These are phyloP conservation scores for Ramaria sp. DNA, from an alignment of 768 basidiomycete genomes.

Conservation along the genomic window DNA sequence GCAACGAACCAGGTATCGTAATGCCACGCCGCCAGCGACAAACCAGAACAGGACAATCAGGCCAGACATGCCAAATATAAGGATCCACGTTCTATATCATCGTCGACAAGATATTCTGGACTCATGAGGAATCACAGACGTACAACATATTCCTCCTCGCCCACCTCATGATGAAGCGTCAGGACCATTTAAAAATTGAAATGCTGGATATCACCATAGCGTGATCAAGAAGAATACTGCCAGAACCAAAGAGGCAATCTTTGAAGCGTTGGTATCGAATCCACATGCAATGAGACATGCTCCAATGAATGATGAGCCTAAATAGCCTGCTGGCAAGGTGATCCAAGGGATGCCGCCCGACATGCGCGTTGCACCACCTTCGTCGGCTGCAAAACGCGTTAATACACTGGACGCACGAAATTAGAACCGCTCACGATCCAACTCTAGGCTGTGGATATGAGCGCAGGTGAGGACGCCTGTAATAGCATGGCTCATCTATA, in stretches of 20 bases:
- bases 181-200: neutral
- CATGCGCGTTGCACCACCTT: slow-evolving; percentile 83
- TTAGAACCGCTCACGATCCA: slow-evolving; percentile 56
- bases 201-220: slow-evolving; percentile 44
- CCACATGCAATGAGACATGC: slow-evolving; percentile 81
- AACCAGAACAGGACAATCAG: slow-evolving; percentile 81
- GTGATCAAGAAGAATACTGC: slow-evolving; percentile 83
- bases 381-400: slow-evolving; percentile 46
- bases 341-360: slow-evolving; percentile 75
- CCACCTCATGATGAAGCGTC: slow-evolving; percentile 29
- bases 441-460: slow-evolving; percentile 73
- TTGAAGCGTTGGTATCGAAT: slow-evolving; percentile 82
- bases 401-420: neutral
- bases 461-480: slow-evolving; percentile 76
- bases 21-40: slow-evolving; percentile 57
- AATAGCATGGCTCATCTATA: slow-evolving; percentile 85
- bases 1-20: slow-evolving; percentile 62
- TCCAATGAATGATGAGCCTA: slow-evolving; percentile 80
- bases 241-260: slow-evolving; percentile 68
- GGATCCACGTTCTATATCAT: slow-evolving; percentile 53
- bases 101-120: neutral
- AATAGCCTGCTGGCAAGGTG: slow-evolving; percentile 78
- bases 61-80: slow-evolving; percentile 72
- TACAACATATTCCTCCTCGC: slow-evolving; percentile 66
- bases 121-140: slow-evolving; percentile 16